Evolutionary conservation across 1,139 yeast genomes (phyloP), one percentile per base, ranked within the genome.

Genomic region (Pichia sp.): DNA sequence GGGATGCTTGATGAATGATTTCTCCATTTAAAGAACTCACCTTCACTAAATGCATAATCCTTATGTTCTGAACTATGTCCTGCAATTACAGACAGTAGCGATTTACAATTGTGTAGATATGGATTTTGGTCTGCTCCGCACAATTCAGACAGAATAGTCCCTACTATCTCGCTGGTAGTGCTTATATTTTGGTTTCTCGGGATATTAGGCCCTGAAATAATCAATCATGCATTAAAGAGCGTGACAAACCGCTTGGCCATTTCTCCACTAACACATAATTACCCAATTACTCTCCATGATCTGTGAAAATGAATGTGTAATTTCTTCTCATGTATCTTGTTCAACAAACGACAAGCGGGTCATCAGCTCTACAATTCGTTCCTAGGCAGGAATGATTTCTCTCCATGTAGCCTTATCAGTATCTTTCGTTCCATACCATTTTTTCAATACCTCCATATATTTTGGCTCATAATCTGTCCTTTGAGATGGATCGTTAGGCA

Each of bases 271-370:
- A 52, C n/a, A 54, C 58, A 46, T 59, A 58, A 40, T 60, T 61
- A 2, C 62, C 62, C 30, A 60, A 51, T 49, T 59, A 60, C 47
- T 60, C 62, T n/a, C 62, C 62, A 45, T 60, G 62, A 41, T 60
- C 62, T 10, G 62, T 60, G 50, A 57, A 60, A 44, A 60, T 58
- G 16, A 60, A 36, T 6, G 52, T 53, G 43, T 49, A 41, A 49
- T 30, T 15, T 31, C 31, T 49, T n/a, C 3, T 41, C 23, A 7
- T 41, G 30, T 13, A 49, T 5, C 55, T 49, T 23, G 23, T 29
- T 32, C 54, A 43, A 5, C 2, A 36, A 5, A 36, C 40, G 15
- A 11, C 40, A 36, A 36, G 40, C n/a, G 3, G 15, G 26, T 57
- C 50, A 47, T 60, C 63, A 29, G 60, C 47, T 47, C 63, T 56